Conservation (phyloP, 495 filamentous ascomycete genomes). For the Tuber microsphaerosporum region DNA sequence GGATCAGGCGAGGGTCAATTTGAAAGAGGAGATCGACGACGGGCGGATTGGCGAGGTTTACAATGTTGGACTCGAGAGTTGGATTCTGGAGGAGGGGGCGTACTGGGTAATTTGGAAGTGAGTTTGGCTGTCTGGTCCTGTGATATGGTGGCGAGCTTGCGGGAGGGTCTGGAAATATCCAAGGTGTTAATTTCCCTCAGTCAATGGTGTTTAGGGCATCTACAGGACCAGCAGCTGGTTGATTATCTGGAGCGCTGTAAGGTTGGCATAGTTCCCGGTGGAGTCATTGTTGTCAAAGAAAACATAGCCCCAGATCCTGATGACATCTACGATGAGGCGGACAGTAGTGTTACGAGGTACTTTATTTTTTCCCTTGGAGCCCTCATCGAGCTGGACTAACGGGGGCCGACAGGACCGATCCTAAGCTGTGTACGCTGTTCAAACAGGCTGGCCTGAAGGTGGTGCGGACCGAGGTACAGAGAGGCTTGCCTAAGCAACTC, state of each 20-base stretch:
- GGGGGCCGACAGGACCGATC: conserved; percentile 51
- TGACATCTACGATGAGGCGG: conserved; percentile 70
- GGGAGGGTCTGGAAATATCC: not conserved
- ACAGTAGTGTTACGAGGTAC: conserved; percentile 55
- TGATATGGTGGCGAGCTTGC: not conserved
- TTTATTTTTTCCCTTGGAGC: not conserved
- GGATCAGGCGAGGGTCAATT: conserved; percentile 44
- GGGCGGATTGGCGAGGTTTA: conserved; percentile 56
- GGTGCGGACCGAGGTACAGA: conserved; percentile 66
- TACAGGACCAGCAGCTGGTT: conserved; percentile 71
- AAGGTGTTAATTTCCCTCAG: conserved; percentile 43
- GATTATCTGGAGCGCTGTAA: conserved; percentile 59
- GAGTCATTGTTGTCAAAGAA: conserved; percentile 76
- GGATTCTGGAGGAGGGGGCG: conserved; percentile 52
- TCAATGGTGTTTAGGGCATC: conserved; percentile 89
- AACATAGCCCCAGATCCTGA: conserved; percentile 59
- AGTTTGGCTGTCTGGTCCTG: conserved; percentile 15
- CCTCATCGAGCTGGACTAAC: conserved; percentile 6
- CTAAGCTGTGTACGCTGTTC: conserved; percentile 64
- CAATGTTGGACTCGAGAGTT: conserved; percentile 68
- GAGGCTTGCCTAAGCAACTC: conserved; percentile 59
- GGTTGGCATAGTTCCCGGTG: conserved; percentile 49
- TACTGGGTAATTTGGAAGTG: conserved; percentile 55
- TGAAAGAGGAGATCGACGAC: conserved; percentile 30
- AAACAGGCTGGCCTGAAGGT: conserved; percentile 59